phyloP scores from a whole-genome alignment of 2,329 filamentous ascomycete genomes.

The Karstenula rhodostoma region DNA sequence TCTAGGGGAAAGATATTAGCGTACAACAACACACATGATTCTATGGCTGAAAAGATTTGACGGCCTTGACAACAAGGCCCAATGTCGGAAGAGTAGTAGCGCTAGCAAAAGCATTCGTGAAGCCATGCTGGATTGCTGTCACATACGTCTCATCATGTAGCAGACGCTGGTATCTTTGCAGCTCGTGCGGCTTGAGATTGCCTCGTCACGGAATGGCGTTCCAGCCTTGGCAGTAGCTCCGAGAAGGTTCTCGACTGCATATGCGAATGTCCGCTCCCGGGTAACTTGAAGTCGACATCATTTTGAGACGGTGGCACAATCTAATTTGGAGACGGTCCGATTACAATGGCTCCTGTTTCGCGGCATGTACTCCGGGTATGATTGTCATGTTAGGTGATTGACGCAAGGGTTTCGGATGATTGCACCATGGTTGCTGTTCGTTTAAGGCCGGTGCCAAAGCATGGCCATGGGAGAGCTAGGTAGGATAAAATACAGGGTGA shows the following conservation, averaged over 20 bases:
- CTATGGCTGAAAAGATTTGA: background rate
- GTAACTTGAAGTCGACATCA: background rate
- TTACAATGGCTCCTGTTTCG: background rate
- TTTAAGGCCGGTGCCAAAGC: background rate
- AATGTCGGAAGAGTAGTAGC: background rate
- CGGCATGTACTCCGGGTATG: background rate
- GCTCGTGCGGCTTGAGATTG: background rate
- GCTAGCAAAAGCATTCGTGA: background rate
- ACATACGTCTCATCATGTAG: background rate
- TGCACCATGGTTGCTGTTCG: background rate
- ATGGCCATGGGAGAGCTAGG: background rate
- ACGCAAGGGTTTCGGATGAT: conserved; percentile 5
- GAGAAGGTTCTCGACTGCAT: background rate
- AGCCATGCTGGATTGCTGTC: background rate
- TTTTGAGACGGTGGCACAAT: background rate
- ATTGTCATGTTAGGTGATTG: background rate
- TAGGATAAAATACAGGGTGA: conserved; percentile 5
- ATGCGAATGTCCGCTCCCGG: background rate
- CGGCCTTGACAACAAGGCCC: background rate
- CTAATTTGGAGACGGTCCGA: background rate
- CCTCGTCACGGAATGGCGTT: background rate
- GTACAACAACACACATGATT: background rate
- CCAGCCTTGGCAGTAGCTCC: background rate
- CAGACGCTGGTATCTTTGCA: background rate
- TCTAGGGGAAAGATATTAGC: background rate